phyloP scores from a whole-genome alignment of 2,329 filamentous ascomycete species.

The Neoascochyta sp. region DNA sequence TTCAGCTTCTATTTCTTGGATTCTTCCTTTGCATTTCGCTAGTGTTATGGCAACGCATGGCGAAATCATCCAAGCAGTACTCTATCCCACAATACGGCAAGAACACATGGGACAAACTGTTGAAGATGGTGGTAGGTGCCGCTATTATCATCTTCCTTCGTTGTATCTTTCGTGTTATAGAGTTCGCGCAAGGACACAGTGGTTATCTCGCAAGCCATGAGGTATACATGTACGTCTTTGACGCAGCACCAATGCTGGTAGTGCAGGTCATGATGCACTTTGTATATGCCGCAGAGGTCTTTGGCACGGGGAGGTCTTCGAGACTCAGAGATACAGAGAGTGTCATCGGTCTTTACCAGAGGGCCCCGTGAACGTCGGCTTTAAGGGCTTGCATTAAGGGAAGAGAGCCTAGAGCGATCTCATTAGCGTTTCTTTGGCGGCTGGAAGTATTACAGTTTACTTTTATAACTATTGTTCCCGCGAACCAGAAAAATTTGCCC shows the following conservation, averaged over 20 bases:
- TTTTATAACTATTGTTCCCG: background rate
- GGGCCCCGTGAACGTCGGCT: constrained; percentile 1
- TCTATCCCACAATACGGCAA: constrained; percentile 27
- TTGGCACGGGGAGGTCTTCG: constrained; percentile 8
- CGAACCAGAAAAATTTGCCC: no score
- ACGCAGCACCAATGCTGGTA: constrained; percentile 43
- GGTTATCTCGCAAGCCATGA: constrained; percentile 46
- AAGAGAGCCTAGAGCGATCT: background rate
- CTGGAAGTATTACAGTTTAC: background rate
- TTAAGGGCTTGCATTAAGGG: background rate
- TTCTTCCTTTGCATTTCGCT: constrained; percentile 21
- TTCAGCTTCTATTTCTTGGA: constrained; percentile 23
- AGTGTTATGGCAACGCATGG: constrained; percentile 22
- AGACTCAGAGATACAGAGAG: constrained; percentile 15
- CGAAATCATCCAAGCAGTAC: constrained; percentile 8
- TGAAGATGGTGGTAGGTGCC: constrained; percentile 44
- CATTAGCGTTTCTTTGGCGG: background rate
- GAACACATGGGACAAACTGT: constrained; percentile 35
- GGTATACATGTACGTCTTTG: constrained; percentile 46
- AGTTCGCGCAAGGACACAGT: constrained; percentile 46
- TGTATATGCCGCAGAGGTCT: constrained; percentile 16
- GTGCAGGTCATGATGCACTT: constrained; percentile 39
- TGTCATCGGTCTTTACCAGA: constrained; percentile 15
- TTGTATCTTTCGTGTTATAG: constrained; percentile 48
- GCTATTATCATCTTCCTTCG: constrained; percentile 49